phyloP scores from a whole-genome alignment of 73 alveolate genomes.

The Symbiodinium natans region DNA sequence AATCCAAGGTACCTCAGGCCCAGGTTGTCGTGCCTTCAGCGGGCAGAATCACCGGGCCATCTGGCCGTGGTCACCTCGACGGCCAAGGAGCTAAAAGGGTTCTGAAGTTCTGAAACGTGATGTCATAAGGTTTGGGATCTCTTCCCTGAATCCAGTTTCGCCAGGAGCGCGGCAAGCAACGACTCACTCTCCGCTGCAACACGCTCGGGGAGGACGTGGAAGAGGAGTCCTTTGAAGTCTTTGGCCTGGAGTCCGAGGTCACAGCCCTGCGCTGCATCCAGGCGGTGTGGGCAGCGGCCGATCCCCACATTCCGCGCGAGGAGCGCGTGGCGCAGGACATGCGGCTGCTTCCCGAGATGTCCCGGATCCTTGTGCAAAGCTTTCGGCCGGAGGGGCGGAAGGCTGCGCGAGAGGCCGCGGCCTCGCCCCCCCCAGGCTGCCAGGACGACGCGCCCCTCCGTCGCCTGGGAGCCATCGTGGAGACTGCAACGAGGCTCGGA shows the following conservation, averaged over 20 bases:
- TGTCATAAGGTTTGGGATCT: background rate
- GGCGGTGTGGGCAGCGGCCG: conserved; percentile 48
- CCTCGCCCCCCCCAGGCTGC: conserved; percentile 60
- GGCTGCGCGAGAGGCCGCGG: conserved; percentile 9
- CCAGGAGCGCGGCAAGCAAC: conserved; percentile 36
- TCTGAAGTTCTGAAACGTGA: background rate
- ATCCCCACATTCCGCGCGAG: conserved; percentile 30
- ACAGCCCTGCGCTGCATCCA: conserved; percentile 65
- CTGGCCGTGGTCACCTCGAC: conserved; percentile 61
- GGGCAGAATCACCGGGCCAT: background rate
- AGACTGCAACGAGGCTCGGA: background rate
- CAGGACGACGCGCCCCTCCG: background rate
- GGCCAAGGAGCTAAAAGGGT: background rate
- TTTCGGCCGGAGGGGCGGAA: conserved; percentile 39
- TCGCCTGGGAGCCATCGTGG: background rate
- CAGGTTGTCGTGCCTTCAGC: background rate
- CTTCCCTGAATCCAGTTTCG: background rate
- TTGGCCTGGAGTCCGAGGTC: conserved; percentile 82
- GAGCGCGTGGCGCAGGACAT: conserved; percentile 42
- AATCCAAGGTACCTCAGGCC: background rate
- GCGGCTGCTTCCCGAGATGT: conserved; percentile 35
- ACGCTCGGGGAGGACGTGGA: conserved; percentile 16
- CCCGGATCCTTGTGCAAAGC: conserved; percentile 49
- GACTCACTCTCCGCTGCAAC: conserved; percentile 41
- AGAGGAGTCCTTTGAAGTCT: conserved; percentile 34